Evolutionary conservation across 495 filamentous ascomycete genomes (phyloP).

Genomic region (Melanomma pulvis-pyrius): DNA sequence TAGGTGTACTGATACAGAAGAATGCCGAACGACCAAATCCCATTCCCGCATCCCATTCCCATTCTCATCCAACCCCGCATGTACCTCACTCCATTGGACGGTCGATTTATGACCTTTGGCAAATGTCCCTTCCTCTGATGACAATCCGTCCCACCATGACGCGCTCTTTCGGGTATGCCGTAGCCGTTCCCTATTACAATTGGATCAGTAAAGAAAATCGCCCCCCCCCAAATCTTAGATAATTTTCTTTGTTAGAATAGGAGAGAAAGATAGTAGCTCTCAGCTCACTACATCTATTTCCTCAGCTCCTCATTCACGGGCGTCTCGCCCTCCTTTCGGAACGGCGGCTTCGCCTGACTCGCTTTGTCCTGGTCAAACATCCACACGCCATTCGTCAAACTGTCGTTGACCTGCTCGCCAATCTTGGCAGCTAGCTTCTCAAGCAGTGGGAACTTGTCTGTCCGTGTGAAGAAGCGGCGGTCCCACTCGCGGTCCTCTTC

Average conservation of each 20-base stretch:
- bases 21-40: neutral
- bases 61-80: no score
- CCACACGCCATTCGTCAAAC: slow-evolving; percentile 89
- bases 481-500: slow-evolving; percentile 79
- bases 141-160: neutral
- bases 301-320: no score
- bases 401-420: slow-evolving; percentile 60
- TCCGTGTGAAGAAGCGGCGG: slow-evolving; percentile 75
- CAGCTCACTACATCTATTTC: neutral
- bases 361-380: slow-evolving; percentile 73
- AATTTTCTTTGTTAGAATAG: no score
- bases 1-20: neutral
- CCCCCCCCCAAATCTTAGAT: no score
- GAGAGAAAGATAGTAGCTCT: neutral
- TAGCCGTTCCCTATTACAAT: neutral
- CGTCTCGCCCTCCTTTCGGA: slow-evolving; percentile 12
- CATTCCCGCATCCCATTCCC: neutral
- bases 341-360: slow-evolving; percentile 49
- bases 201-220: no score
- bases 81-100: no score
- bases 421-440: slow-evolving; percentile 59
- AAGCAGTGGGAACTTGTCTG: slow-evolving; percentile 60
- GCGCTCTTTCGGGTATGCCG: neutral
- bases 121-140: neutral
- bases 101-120: neutral